Evolutionary conservation across 805 yeast species (phyloP).

Genomic region (Nakazawaea populi): DNA sequence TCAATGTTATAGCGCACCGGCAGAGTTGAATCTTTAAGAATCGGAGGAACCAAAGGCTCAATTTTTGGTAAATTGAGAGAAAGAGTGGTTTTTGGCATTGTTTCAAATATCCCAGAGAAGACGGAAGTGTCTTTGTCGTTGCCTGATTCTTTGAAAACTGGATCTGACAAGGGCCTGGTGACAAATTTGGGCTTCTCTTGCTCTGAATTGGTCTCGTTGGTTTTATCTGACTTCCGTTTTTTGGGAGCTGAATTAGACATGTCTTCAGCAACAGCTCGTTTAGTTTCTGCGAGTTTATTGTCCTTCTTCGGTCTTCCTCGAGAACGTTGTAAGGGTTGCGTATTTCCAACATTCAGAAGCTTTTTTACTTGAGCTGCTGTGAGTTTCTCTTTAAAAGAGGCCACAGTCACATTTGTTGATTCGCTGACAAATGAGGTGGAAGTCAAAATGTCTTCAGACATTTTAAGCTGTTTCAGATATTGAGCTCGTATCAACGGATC

Average conservation of each 20-base stretch:
- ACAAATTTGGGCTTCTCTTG: background rate
- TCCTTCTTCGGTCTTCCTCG: conserved; percentile 7
- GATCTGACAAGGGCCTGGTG: background rate
- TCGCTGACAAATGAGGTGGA: background rate
- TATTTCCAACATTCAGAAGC: background rate
- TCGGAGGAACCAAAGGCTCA: background rate
- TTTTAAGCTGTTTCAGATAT: background rate
- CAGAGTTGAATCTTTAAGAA: background rate
- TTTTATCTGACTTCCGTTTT: background rate
- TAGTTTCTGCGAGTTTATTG: background rate
- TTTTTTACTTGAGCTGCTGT: conserved; percentile 3
- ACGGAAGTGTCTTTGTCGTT: background rate
- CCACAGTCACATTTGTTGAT: background rate
- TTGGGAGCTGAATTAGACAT: background rate
- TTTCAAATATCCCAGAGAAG: background rate
- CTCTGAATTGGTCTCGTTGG: background rate
- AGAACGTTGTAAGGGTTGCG: background rate
- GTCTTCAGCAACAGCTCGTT: background rate
- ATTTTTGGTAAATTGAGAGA: background rate
- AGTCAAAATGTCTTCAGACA: background rate
- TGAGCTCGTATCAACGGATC: conserved; percentile 5
- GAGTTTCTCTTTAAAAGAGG: background rate
- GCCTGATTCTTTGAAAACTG: background rate
- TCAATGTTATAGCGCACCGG: background rate
- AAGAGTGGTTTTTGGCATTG: background rate